phyloP scores from a whole-genome alignment of 2,329 filamentous ascomycete genomes.

The Davidsoniella virescens region DNA sequence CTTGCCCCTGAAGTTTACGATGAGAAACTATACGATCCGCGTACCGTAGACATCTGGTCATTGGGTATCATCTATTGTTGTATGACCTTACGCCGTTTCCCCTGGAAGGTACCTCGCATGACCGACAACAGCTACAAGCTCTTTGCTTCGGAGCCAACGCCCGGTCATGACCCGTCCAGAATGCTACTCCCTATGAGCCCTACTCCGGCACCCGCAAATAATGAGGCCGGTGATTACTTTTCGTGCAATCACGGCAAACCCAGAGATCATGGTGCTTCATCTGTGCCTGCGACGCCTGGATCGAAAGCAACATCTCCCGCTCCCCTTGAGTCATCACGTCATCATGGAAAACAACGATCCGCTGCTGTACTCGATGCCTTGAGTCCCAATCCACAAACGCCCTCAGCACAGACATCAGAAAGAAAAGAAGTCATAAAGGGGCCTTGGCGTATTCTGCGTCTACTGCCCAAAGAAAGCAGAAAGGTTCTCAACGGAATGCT shows the following conservation, averaged over 20 bases:
- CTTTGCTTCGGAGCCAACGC: constrained; percentile 72
- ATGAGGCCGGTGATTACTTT: constrained; percentile 7
- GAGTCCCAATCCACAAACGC: constrained; percentile 11
- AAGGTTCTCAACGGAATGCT: constrained; percentile 89
- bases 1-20: constrained; percentile 95
- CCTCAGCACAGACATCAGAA: constrained; percentile 19
- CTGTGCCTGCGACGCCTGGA: neutral
- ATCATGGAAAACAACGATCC: constrained; percentile 4
- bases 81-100: constrained; percentile 89
- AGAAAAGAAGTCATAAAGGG: constrained; percentile 74
- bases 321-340: neutral
- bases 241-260: constrained; percentile 6
- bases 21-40: constrained; percentile 79
- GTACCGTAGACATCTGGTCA: constrained; percentile 93
- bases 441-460: constrained; percentile 73
- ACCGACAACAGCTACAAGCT: constrained; percentile 92
- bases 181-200: constrained; percentile 31
- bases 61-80: constrained; percentile 97
- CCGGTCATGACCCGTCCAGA: constrained; percentile 46
- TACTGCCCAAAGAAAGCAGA: constrained; percentile 76
- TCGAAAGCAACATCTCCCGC: constrained; percentile 7
- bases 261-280: neutral
- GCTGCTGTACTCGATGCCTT: constrained; percentile 10
- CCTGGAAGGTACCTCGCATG: constrained; percentile 86
- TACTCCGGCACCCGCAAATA: constrained; percentile 20